Evolutionary conservation across 1,284 basidiomycete species (phyloP), one percentile per base, ranked within the genome.

Genomic region (Ustilago curta): DNA sequence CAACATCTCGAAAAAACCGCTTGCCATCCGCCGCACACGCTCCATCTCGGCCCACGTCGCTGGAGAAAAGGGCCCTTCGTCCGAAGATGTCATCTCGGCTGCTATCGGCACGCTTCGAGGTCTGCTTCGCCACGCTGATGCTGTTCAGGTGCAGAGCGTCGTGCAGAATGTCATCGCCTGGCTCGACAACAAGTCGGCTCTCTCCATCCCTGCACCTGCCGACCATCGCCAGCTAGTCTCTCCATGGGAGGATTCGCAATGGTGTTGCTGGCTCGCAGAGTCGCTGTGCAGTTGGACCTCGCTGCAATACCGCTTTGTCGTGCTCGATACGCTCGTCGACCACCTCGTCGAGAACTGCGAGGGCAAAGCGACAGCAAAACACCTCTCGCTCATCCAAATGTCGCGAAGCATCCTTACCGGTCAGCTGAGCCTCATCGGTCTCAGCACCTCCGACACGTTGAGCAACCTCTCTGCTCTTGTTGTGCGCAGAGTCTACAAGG

Each of bases 271-370:
- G 94, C 87, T 96, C 50, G 90, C 90, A 19, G 89, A 90, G 61
- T 90, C 90, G 71, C 87, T 90, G 7, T 90, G 91, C 29, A 91
- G 93, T 74, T 96, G 93, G 91, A 89, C 93, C 8, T 92, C 92
- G 77, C 92, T 95, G 67, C 94, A 96, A 83, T 96, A 96, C 85
- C 92, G 95, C 35, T 95, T 93, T 82, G 91, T 92, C 19, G 90
- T 97, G 3, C 93, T 95, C 11, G 92, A 92, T 2, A 89, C 91
- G 77, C 87, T 97, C 9, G 90, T 97, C 39, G 94, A 97, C 82
- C 89, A 90, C 29, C 88, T 97, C 7, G 87, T 91, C 37, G 89
- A 91, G 72, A 88, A 89, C 47, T 90, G 90, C 75, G 93, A 94
- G 67, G 83, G 87, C 1, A 80, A 87, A 0, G 83, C 89, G 4